These are phyloP conservation scores for Biancaea sappan DNA, from an alignment of 306 rosid species.

Conservation along the genomic window DNA sequence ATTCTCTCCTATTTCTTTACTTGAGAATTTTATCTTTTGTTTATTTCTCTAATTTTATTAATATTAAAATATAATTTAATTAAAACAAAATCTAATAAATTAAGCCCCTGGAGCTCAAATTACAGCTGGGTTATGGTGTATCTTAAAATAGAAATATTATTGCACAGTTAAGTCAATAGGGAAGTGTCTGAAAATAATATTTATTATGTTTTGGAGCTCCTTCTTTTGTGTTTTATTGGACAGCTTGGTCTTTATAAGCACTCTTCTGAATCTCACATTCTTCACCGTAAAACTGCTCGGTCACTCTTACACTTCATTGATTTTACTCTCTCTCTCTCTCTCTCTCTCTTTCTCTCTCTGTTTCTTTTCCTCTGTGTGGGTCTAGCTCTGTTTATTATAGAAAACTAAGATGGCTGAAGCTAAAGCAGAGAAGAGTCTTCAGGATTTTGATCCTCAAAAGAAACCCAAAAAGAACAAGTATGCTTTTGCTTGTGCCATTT, in stretches of 20 bases:
- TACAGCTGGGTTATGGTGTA: background rate
- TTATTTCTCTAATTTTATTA: too few species aligned
- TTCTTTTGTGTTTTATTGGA: background rate
- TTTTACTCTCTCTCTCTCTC: background rate
- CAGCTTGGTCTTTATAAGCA: background rate
- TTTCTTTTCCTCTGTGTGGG: background rate
- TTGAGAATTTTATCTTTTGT: too few species aligned
- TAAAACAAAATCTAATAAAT: background rate
- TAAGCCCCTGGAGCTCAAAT: background rate
- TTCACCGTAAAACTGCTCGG: background rate
- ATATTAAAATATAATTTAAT: too few species aligned
- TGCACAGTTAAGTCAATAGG: background rate
- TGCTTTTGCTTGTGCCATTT: conserved; percentile 64
- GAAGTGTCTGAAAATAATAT: too few species aligned
- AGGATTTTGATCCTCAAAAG: conserved; percentile 55
- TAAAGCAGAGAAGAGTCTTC: conserved; percentile 28
- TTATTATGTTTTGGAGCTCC: too few species aligned
- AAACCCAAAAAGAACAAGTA: conserved; percentile 61
- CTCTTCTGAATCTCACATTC: background rate
- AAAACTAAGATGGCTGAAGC: conserved; percentile 49
- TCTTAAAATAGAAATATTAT: background rate
- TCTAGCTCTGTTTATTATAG: background rate
- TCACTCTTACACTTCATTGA: background rate
- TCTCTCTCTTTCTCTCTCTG: background rate
- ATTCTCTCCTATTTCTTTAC: too few species aligned